Conservation (phyloP, 2,329 filamentous ascomycete genomes). For the Penicillium hordei region DNA sequence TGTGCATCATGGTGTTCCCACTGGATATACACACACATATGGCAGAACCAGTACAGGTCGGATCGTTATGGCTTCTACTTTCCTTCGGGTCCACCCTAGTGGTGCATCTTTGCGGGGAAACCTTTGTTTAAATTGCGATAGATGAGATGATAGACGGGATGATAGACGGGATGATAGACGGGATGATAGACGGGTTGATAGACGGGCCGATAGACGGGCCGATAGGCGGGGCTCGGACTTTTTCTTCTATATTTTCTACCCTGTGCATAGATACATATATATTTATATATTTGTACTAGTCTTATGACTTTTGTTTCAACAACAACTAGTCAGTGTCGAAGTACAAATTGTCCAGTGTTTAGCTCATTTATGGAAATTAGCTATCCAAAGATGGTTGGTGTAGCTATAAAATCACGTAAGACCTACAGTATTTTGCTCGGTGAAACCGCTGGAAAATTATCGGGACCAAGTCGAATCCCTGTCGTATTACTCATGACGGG, state of each 20-base stretch:
- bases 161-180: too few species aligned
- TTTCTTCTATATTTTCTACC: not conserved
- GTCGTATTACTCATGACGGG: too few species aligned
- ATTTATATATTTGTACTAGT: not conserved
- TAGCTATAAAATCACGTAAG: too few species aligned
- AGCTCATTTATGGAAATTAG: too few species aligned
- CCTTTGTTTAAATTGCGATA: not conserved
- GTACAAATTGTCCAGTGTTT: not conserved
- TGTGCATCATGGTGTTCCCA: not conserved
- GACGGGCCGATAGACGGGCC: not conserved
- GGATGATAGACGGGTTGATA: too few species aligned
- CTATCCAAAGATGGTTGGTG: too few species aligned
- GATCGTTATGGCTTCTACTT: not conserved
- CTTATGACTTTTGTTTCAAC: not conserved
- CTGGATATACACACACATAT: not conserved
- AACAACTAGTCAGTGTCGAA: not conserved
- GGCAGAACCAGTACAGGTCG: not conserved
- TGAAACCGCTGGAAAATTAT: too few species aligned
- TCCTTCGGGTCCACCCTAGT: not conserved
- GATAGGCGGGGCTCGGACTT: not conserved
- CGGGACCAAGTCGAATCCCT: too few species aligned
- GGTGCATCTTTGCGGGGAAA: not conserved
- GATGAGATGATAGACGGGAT: not conserved
- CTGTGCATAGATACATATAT: not conserved
- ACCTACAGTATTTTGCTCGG: too few species aligned